phyloP scores from a whole-genome alignment of 2,329 filamentous ascomycete species.

The Penicillium sp. region DNA sequence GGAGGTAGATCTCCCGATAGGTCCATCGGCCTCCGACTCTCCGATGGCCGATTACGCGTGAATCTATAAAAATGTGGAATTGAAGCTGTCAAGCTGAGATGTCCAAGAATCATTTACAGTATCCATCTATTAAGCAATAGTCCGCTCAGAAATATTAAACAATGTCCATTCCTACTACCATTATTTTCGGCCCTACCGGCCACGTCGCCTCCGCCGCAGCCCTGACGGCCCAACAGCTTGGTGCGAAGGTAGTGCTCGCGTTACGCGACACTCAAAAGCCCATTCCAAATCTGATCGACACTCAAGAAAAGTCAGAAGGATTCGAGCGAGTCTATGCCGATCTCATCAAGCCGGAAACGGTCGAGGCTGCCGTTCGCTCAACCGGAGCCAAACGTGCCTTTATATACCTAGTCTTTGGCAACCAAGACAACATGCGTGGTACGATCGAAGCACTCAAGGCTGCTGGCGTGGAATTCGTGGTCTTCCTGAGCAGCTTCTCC shows the following conservation, averaged over 20 bases:
- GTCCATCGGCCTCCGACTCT: background rate
- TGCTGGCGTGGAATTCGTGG: constrained; percentile 51
- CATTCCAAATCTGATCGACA: constrained; percentile 41
- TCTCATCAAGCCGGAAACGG: constrained; percentile 46
- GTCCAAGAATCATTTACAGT: background rate
- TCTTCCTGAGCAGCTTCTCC: constrained; percentile 51
- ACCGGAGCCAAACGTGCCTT: constrained; percentile 54
- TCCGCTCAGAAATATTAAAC: background rate
- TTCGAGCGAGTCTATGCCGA: constrained; percentile 52
- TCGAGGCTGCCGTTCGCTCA: constrained; percentile 44
- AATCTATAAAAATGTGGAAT: background rate
- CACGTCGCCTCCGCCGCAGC: constrained; percentile 49
- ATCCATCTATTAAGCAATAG: background rate
- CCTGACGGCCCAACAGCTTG: constrained; percentile 43
- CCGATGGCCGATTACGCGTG: background rate
- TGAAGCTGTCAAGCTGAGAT: background rate
- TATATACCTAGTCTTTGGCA: constrained; percentile 47
- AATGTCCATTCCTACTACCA: constrained; percentile 30
- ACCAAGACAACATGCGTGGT: constrained; percentile 46
- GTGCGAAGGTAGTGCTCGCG: constrained; percentile 52
- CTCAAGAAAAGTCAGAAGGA: constrained; percentile 34
- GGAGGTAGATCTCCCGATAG: background rate
- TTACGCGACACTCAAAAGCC: constrained; percentile 53
- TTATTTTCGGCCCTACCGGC: constrained; percentile 58
- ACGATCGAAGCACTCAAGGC: constrained; percentile 50